These are phyloP conservation scores for Colletotrichum tamarilloi DNA, from an alignment of 2,329 filamentous ascomycete species.

Conservation along the genomic window DNA sequence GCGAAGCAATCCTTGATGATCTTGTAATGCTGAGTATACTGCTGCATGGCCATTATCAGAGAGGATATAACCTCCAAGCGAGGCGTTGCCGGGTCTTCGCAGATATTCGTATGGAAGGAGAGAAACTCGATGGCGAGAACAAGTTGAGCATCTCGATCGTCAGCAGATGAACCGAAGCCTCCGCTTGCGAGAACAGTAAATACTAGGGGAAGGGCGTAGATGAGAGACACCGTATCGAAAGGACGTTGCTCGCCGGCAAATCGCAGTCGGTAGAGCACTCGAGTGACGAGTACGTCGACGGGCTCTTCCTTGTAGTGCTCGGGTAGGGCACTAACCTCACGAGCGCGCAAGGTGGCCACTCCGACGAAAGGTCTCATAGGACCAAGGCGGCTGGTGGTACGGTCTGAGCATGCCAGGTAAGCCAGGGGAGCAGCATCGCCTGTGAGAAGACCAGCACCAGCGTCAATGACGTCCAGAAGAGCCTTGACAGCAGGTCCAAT, in stretches of 20 bases:
- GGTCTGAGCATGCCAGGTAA: constrained; percentile 83
- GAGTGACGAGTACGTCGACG: constrained; percentile 85
- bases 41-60: constrained; percentile 86
- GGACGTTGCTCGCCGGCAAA: constrained; percentile 95
- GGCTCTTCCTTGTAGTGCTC: constrained; percentile 80
- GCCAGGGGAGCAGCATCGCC: constrained; percentile 82
- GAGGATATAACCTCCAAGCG: constrained; percentile 77
- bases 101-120: constrained; percentile 87
- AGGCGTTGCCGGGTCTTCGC: constrained; percentile 79
- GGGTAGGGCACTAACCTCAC: constrained; percentile 78
- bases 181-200: constrained; percentile 83
- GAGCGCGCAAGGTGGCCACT: constrained; percentile 83
- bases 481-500: constrained; percentile 83
- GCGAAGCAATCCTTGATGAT: constrained; percentile 91
- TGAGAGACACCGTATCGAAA: constrained; percentile 87
- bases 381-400: constrained; percentile 79
- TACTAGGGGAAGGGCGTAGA: constrained; percentile 86
- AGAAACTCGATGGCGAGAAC: constrained; percentile 90
- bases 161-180: constrained; percentile 77
- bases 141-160: constrained; percentile 90
- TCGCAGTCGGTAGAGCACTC: constrained; percentile 89
- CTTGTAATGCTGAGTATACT: constrained; percentile 93
- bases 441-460: constrained; percentile 83
- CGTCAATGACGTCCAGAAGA: constrained; percentile 79
- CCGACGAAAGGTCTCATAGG: constrained; percentile 85